Conservation (phyloP, 2,329 filamentous ascomycete species). For the Phialemonium atrogriseum region DNA sequence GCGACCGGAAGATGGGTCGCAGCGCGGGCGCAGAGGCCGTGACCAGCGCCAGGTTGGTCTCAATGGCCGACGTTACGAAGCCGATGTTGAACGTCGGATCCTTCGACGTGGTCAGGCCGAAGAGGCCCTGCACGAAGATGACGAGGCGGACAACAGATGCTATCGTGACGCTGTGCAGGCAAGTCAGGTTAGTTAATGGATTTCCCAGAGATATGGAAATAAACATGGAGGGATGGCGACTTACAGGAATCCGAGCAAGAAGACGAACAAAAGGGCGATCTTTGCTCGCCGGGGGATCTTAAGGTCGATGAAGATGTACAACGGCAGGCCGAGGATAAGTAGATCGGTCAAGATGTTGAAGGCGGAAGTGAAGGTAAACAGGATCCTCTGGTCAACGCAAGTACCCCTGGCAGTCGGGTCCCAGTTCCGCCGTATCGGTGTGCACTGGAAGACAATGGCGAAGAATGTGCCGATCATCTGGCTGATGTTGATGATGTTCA, state of each 20-base stretch:
- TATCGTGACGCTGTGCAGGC: constrained; percentile 27
- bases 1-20: constrained; percentile 25
- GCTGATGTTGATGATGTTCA: constrained; percentile 20
- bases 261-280: constrained; percentile 20
- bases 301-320: constrained; percentile 23
- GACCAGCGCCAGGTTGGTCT: constrained; percentile 32
- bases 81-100: constrained; percentile 22
- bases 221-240: constrained; percentile 4
- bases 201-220: neutral
- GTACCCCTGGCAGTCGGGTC: constrained; percentile 27
- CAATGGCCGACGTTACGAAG: constrained; percentile 27
- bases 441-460: constrained; percentile 28
- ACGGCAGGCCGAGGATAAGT: constrained; percentile 31
- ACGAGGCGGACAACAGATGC: constrained; percentile 24
- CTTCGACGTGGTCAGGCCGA: constrained; percentile 14
- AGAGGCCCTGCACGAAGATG: constrained; percentile 22
- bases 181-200: neutral
- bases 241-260: constrained; percentile 22
- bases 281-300: constrained; percentile 21
- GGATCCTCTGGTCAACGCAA: constrained; percentile 22
- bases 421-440: constrained; percentile 35
- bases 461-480: constrained; percentile 23
- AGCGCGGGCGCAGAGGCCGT: constrained; percentile 32
- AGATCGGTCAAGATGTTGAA: constrained; percentile 36
- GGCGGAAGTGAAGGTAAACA: constrained; percentile 24